Conservation (phyloP, 1,284 basidiomycete species). For the Lentinula novae-zelandiae region DNA sequence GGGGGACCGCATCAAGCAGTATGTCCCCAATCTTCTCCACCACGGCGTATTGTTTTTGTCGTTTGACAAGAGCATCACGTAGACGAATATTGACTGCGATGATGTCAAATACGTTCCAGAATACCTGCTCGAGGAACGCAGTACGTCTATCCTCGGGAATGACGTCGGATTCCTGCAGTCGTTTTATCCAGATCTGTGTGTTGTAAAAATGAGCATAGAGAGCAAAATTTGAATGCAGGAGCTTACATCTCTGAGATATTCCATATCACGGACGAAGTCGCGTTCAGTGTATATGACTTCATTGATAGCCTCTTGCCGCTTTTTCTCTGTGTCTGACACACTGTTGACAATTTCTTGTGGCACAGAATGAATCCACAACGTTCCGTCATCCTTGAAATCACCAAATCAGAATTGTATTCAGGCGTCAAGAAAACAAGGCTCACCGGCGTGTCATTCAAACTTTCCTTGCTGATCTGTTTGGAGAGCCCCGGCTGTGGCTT, state of each 20-base stretch:
- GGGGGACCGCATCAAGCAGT: slow-evolving; percentile 82
- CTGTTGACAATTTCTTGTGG: slow-evolving; percentile 92
- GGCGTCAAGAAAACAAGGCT: slow-evolving; percentile 21
- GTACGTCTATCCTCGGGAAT: slow-evolving; percentile 77
- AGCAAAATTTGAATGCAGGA: slow-evolving; percentile 4
- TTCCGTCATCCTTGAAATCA: slow-evolving; percentile 71
- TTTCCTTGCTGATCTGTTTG: slow-evolving; percentile 79
- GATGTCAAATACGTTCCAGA: slow-evolving; percentile 98
- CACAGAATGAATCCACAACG: slow-evolving; percentile 97
- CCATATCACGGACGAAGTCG: slow-evolving; percentile 97
- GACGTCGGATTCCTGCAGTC: slow-evolving; percentile 73
- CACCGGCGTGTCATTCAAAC: slow-evolving; percentile 78
- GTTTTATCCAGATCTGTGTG: slow-evolving; percentile 88
- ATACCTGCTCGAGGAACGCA: slow-evolving; percentile 92
- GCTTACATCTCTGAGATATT: slow-evolving; percentile 92
- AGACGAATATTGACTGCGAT: slow-evolving; percentile 88
- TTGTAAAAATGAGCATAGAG: slow-evolving; percentile 8
- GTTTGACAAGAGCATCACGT: slow-evolving; percentile 90
- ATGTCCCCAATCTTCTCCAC: slow-evolving; percentile 94
- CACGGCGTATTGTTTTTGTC: slow-evolving; percentile 92
- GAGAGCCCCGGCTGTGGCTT: slow-evolving; percentile 88
- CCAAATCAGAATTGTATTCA: neutral
- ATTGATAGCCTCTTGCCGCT: slow-evolving; percentile 97
- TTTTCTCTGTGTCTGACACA: slow-evolving; percentile 92
- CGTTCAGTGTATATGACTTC: slow-evolving; percentile 99